phyloP scores from a whole-genome alignment of 2,329 filamentous ascomycete species.

The Apiospora kogelbergensis region DNA sequence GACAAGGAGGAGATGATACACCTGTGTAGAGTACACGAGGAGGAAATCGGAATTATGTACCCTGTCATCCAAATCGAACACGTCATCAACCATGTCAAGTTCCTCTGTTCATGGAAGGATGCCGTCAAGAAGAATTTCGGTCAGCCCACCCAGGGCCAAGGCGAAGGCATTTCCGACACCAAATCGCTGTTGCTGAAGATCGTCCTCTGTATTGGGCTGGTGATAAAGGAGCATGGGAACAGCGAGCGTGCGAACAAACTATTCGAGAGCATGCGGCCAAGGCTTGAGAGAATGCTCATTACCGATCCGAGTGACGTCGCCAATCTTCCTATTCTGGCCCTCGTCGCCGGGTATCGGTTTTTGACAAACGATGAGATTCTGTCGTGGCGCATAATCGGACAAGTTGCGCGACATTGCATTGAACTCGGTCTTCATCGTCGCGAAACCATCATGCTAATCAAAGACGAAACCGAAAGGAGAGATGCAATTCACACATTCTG shows the following conservation, averaged over 20 bases:
- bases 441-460: slow-evolving; percentile 69
- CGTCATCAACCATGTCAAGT: slow-evolving; percentile 68
- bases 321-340: slow-evolving; percentile 50
- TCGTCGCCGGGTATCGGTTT: slow-evolving; percentile 70
- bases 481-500: slow-evolving; percentile 76
- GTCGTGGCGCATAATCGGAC: slow-evolving; percentile 83
- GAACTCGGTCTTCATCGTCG: slow-evolving; percentile 82
- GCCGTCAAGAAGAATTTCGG: slow-evolving; percentile 36
- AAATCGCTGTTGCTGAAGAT: slow-evolving; percentile 75
- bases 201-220: slow-evolving; percentile 74
- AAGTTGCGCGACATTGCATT: slow-evolving; percentile 76
- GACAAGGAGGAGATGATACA: slow-evolving; percentile 77
- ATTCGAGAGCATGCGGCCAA: slow-evolving; percentile 73
- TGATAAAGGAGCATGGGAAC: slow-evolving; percentile 76
- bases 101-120: slow-evolving; percentile 73
- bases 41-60: slow-evolving; percentile 92
- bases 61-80: slow-evolving; percentile 76
- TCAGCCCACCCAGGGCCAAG: slow-evolving; percentile 31
- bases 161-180: slow-evolving; percentile 44
- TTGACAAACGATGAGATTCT: slow-evolving; percentile 82
- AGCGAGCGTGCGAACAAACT: slow-evolving; percentile 72
- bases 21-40: slow-evolving; percentile 77
- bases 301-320: slow-evolving; percentile 48
- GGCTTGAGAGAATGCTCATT: slow-evolving; percentile 66
- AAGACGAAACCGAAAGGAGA: slow-evolving; percentile 66